Conservation (phyloP, 192 early-diverging fungal genomes). For the Coemansia sp. region DNA sequence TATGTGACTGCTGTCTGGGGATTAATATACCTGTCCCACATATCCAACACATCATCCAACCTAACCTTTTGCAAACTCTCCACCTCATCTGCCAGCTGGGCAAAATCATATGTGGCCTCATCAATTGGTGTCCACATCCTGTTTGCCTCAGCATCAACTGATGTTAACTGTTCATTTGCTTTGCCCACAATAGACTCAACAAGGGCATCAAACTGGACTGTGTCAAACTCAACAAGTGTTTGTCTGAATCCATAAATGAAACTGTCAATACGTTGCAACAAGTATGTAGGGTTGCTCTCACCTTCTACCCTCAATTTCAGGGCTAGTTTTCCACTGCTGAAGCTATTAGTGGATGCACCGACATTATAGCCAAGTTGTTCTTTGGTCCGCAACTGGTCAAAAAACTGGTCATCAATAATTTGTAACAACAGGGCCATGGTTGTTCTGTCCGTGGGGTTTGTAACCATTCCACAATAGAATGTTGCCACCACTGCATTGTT, state of each 20-base stretch:
- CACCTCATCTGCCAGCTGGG: not conserved
- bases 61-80: not conserved
- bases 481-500: conserved; percentile 81
- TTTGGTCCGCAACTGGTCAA: conserved; percentile 87
- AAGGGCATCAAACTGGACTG: conserved; percentile 59
- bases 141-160: not conserved
- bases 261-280: conserved; percentile 35
- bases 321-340: not conserved
- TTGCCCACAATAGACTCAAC: conserved; percentile 12
- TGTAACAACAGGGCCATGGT: conserved; percentile 64
- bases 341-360: not conserved
- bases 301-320: conserved; percentile 77
- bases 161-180: not conserved
- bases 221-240: not conserved
- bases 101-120: not conserved
- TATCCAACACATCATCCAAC: conserved; percentile 14
- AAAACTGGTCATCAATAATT: conserved; percentile 77
- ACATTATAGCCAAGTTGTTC: conserved; percentile 69
- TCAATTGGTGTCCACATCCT: not conserved
- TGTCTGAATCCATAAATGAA: conserved; percentile 63
- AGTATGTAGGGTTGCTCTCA: conserved; percentile 70
- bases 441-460: conserved; percentile 57
- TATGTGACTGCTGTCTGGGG: conserved; percentile 15
- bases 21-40: conserved; percentile 31
- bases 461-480: conserved; percentile 71